Base-by-base conservation (phyloP, 352 stramenopile genomes). In the Pythium vanterpoolii region DNA sequence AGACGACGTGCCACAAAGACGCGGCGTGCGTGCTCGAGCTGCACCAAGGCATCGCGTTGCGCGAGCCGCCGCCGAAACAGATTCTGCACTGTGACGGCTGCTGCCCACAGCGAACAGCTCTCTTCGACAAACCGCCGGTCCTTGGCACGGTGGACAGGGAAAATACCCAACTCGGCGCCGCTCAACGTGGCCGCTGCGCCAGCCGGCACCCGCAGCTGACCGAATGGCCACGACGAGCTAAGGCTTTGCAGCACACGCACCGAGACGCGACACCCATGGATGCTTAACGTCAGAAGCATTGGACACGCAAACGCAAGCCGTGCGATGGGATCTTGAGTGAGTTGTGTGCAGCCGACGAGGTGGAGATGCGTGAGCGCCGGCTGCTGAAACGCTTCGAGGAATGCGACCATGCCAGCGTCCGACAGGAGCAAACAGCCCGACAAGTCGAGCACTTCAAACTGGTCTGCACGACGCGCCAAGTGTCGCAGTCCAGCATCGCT, bases 171-270 rank as follows among this genome's bases (percentile, higher is more conserved):
- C 9, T 89, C 73, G 2, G 39, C 49, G 18, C 45, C 39, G 26
- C 38, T 58, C 4, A 59, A 64, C 2, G 50, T 62, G 1, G 66
- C 64, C 14, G 55, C 64, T 24, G 52, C 47, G 19, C 66, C 54
- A 11, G 60, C 47, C 4, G 69, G 72, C 5, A 87, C 51, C 7
- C 74, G 71, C 7, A 90, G 60, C 24, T 75, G 71, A 0, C 68
- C 77, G 52, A 90, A 84, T 19, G 69, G 69, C 83, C 83, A 93
- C 5, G 73, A 89, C 1, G 79, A 81, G 45, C 79, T 80, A 23
- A 90, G 54, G 47, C 77, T 87, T 26, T 76, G 71, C 16, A 93
- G 59, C 7, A 85, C 74, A 16, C 80, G 75, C 31, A 69, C 66
- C 1, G 83, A 89, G 0, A 93, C 71, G 8, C 72, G 67, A 57